Percentiles rank a stretch among this genome's conserved stretches.
phyloP scores from a whole-genome alignment of 2,329 filamentous ascomycete species.

The Colletotrichum destructivum region DNA sequence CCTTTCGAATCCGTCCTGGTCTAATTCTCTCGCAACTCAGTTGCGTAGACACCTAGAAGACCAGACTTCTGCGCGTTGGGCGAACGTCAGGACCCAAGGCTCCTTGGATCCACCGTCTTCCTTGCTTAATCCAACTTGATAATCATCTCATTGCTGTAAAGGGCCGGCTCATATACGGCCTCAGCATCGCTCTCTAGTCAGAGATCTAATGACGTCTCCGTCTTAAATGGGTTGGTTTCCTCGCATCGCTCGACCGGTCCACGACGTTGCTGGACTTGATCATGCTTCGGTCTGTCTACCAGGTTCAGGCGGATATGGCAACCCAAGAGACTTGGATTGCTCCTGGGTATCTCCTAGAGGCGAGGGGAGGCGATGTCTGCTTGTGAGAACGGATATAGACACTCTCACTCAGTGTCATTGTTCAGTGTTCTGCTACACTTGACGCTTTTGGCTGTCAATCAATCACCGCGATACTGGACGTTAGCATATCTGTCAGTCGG shows the following conservation, averaged over 20 bases:
- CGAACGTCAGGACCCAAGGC: not conserved
- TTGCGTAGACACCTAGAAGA: not conserved
- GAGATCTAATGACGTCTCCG: not conserved
- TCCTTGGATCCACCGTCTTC: not conserved
- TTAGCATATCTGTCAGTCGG: not conserved
- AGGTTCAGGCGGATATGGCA: not conserved
- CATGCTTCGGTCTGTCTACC: not conserved
- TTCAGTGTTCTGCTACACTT: not conserved
- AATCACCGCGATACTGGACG: not conserved
- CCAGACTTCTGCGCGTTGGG: not conserved
- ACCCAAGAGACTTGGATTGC: not conserved
- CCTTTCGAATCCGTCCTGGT: not conserved
- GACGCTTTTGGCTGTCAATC: not conserved
- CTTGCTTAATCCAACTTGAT: not conserved
- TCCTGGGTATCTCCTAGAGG: too few species aligned
- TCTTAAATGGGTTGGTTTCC: not conserved
- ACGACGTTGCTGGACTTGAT: not conserved
- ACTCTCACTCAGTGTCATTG: not conserved
- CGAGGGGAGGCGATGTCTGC: not conserved
- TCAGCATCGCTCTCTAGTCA: too few species aligned
- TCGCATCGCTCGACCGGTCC: not conserved
- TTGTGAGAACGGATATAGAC: not conserved
- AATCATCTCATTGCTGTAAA: too few species aligned
- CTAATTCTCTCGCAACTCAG: not conserved
- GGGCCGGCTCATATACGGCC: too few species aligned